Percentiles rank a stretch among this genome's conserved stretches.
phyloP scores from a whole-genome alignment of 2,329 filamentous ascomycete genomes.

The Sordariomycetes sp. region DNA sequence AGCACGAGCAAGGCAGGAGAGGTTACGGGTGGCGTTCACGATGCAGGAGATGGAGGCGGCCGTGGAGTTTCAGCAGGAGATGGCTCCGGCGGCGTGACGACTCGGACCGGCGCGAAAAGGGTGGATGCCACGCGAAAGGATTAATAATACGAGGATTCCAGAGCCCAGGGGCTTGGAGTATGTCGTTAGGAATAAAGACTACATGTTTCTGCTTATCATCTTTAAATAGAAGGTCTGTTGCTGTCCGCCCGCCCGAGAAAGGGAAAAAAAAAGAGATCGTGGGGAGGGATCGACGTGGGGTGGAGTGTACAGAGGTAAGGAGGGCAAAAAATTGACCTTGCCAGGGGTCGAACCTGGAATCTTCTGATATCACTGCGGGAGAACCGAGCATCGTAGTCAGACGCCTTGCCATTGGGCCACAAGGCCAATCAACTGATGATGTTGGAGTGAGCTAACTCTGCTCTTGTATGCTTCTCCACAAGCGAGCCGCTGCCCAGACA shows the following conservation, averaged over 20 bases:
- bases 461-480: too few species aligned
- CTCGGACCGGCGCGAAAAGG: background rate
- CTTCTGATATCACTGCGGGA: background rate
- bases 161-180: background rate
- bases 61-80: background rate
- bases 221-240: background rate
- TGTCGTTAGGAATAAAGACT: background rate
- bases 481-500: too few species aligned
- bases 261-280: background rate
- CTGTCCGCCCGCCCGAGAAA: background rate
- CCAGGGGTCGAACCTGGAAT: background rate
- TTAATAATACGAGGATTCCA: background rate
- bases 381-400: background rate
- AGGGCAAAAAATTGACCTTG: background rate
- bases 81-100: background rate
- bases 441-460: too few species aligned
- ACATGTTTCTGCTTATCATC: background rate
- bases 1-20: background rate
- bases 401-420: background rate
- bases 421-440: background rate
- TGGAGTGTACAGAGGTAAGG: background rate
- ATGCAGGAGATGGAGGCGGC: background rate
- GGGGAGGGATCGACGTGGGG: background rate
- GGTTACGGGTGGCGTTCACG: background rate
- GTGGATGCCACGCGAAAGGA: background rate